Evolutionary conservation across 1,284 basidiomycete species (phyloP).

Genomic region (Pyrrhoderma noxium): DNA sequence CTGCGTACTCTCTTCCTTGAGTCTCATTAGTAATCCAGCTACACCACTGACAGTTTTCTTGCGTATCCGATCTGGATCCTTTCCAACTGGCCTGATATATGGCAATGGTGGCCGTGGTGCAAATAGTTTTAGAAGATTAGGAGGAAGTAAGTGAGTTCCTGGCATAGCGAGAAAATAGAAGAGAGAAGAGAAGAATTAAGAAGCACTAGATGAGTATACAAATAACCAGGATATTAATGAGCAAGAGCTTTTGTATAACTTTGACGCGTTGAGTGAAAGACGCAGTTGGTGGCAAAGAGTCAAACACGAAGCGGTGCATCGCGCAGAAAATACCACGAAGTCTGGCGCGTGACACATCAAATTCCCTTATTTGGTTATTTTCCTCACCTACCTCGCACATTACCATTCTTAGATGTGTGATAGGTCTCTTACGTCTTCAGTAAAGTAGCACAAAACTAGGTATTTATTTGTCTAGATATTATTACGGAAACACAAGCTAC

Average conservation of each 20-base stretch:
- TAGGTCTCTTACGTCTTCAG: too few species aligned
- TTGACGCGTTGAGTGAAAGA: too few species aligned
- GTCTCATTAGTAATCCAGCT: slow-evolving; percentile 58
- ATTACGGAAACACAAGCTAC: too few species aligned
- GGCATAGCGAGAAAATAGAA: slow-evolving; percentile 42
- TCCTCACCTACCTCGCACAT: too few species aligned
- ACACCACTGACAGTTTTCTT: slow-evolving; percentile 71
- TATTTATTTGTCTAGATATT: too few species aligned
- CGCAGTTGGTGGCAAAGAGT: too few species aligned
- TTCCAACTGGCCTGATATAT: slow-evolving; percentile 77
- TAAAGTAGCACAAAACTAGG: too few species aligned
- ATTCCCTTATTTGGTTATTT: too few species aligned
- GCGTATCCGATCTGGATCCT: slow-evolving; percentile 69
- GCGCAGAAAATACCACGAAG: too few species aligned
- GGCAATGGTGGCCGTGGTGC: slow-evolving; percentile 84
- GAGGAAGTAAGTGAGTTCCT: slow-evolving; percentile 83
- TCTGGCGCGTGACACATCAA: too few species aligned
- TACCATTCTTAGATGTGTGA: too few species aligned
- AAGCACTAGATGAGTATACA: background rate
- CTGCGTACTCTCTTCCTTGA: slow-evolving; percentile 72
- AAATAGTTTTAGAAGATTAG: slow-evolving; percentile 91
- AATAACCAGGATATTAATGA: background rate
- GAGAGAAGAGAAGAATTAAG: background rate
- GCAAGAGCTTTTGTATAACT: background rate
- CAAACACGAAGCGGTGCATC: too few species aligned